Evolutionary conservation across 2,329 filamentous ascomycete genomes (phyloP).

Genomic region (Exophiala xenobiotica): DNA sequence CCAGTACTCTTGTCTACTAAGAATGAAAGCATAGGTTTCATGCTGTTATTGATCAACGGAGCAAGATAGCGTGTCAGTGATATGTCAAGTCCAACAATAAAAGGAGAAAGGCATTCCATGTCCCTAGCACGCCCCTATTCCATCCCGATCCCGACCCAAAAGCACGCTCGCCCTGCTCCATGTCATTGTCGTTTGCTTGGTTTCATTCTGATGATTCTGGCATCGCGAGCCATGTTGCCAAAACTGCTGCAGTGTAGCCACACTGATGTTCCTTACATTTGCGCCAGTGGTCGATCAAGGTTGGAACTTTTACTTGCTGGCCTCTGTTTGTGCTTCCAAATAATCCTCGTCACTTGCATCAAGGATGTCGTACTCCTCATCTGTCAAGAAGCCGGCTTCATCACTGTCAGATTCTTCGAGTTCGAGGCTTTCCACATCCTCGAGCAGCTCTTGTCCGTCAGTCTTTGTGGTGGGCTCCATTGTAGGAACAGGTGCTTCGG

Average conservation of each 20-base stretch:
- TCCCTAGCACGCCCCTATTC: not conserved
- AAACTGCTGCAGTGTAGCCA: not conserved
- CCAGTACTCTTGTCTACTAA: no score
- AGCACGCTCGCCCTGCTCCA: not conserved
- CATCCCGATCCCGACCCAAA: not conserved
- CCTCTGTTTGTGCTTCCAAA: constrained; percentile 43
- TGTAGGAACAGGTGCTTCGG: constrained; percentile 34
- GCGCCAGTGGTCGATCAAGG: not conserved
- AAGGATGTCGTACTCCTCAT: constrained; percentile 97
- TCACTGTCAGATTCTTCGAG: constrained; percentile 46
- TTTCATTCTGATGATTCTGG: not conserved
- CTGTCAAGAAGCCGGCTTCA: constrained; percentile 81
- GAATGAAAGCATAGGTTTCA: not conserved
- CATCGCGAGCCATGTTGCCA: not conserved
- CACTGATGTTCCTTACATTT: not conserved
- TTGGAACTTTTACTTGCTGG: constrained; percentile 17
- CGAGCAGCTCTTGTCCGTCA: constrained; percentile 55
- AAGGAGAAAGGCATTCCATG: not conserved
- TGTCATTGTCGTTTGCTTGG: not conserved
- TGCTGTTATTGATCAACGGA: not conserved
- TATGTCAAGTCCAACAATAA: constrained; percentile 1
- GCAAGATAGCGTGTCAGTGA: constrained; percentile 1
- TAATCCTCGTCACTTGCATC: constrained; percentile 92
- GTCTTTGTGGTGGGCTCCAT: constrained; percentile 39
- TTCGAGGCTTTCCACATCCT: constrained; percentile 60